Percentiles rank a stretch among this genome's conserved stretches.
phyloP scores from a whole-genome alignment of 78 protist species.

The Guillardia theta region DNA sequence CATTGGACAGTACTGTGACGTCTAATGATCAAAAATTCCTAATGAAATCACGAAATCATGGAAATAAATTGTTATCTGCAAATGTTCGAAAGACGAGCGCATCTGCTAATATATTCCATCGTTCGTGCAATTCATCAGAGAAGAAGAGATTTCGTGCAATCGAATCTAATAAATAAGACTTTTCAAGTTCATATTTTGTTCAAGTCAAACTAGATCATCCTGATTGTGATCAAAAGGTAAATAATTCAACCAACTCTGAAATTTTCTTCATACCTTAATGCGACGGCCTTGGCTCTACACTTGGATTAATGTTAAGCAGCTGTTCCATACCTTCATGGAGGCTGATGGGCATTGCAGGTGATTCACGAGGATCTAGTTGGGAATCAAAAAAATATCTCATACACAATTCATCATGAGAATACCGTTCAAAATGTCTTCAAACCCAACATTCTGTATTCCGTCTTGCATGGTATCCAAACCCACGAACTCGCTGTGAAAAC shows the following conservation, averaged over 20 bases:
- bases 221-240: too few relatives aligned
- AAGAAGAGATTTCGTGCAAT: too few relatives aligned
- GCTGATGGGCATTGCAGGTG: not conserved
- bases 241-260: not conserved
- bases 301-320: not conserved
- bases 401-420: not conserved
- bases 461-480: not conserved
- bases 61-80: too few relatives aligned
- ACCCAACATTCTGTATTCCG: not conserved
- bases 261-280: not conserved
- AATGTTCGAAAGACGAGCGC: too few relatives aligned
- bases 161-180: too few relatives aligned
- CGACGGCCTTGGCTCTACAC: not conserved
- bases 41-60: too few relatives aligned
- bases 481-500: constrained; percentile 35
- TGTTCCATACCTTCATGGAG: constrained; percentile 17
- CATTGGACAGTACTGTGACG: too few relatives aligned
- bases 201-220: too few relatives aligned
- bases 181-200: too few relatives aligned
- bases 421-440: constrained; percentile 25
- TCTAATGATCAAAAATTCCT: too few relatives aligned
- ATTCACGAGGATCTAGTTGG: constrained; percentile 5
- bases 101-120: too few relatives aligned
- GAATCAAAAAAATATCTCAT: not conserved
- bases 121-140: too few relatives aligned